Conservation (phyloP, 2,329 filamentous ascomycete species). For the Aspergillus niger region DNA sequence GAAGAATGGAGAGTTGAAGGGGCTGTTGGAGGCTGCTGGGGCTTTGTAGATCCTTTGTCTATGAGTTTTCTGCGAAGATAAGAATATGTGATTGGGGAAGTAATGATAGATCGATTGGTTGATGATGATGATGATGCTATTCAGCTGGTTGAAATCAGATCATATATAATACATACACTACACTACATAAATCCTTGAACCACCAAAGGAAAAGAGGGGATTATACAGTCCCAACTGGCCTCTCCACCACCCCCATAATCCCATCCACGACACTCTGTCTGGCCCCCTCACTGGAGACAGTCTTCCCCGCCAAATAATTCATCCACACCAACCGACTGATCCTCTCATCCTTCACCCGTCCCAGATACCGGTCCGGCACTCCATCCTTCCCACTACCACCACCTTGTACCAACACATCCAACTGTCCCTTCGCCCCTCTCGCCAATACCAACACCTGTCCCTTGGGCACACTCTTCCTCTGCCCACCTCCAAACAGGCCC, state of each 20-base stretch:
- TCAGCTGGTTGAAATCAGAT: not conserved
- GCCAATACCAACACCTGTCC: conserved; percentile 73
- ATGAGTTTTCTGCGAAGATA: not conserved
- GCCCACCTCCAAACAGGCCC: conserved; percentile 73
- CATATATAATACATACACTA: not conserved
- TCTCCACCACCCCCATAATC: conserved; percentile 81
- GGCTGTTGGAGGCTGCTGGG: conserved; percentile 65
- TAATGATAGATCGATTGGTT: not conserved
- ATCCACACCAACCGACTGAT: conserved; percentile 83
- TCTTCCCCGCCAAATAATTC: conserved; percentile 83
- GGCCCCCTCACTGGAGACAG: conserved; percentile 81
- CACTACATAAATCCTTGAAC: not conserved
- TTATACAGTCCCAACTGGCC: conserved; percentile 78
- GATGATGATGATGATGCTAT: not conserved
- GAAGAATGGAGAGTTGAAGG: conserved; percentile 64
- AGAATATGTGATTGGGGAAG: not conserved
- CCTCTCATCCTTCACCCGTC: conserved; percentile 74
- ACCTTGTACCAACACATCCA: conserved; percentile 67
- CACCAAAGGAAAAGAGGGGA: no score
- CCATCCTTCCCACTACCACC: conserved; percentile 41
- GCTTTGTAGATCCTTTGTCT: conserved; percentile 52
- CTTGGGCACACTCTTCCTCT: conserved; percentile 70
- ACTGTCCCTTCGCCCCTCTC: conserved; percentile 64
- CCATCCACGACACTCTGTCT: conserved; percentile 82
- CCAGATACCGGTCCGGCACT: conserved; percentile 59